These are phyloP conservation scores for Musa acuminata DNA, from an alignment of 176 grass and related monocot genomes.

Conservation along the genomic window DNA sequence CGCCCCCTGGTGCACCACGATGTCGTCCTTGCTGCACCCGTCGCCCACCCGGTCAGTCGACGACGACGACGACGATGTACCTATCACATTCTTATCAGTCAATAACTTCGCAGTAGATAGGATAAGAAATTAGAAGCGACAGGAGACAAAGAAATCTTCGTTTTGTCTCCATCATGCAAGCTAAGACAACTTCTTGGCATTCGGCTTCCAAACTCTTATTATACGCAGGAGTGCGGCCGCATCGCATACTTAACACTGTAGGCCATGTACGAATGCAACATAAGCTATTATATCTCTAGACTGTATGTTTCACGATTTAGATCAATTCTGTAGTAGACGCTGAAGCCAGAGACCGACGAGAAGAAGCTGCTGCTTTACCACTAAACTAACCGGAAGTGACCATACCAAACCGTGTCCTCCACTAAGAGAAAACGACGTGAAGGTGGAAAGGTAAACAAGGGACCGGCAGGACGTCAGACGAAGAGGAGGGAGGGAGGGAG, in stretches of 20 bases:
- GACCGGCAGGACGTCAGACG: constrained; percentile 1
- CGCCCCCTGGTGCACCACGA: constrained; percentile 42
- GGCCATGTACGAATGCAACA: neutral
- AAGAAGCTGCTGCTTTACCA: neutral
- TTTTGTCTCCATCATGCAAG: neutral
- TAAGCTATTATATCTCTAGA: neutral
- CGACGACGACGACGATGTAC: neutral
- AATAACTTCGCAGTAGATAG: neutral
- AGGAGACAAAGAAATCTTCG: neutral
- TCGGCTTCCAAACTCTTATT: neutral
- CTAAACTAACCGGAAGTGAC: neutral
- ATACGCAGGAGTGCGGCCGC: neutral
- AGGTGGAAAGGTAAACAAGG: neutral
- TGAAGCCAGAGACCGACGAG: neutral
- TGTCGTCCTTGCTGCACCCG: constrained; percentile 30
- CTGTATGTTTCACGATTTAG: neutral
- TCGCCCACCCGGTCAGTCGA: constrained; percentile 28
- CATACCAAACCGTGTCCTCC: neutral
- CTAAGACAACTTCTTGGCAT: neutral
- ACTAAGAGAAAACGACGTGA: neutral
- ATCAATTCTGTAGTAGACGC: neutral
- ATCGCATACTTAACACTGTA: neutral
- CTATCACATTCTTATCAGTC: no score
- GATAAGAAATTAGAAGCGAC: neutral
- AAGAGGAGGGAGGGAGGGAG: neutral